These are phyloP conservation scores for Mucor lusitanicus DNA, from an alignment of 371 early-diverging fungal species.

Conservation along the genomic window DNA sequence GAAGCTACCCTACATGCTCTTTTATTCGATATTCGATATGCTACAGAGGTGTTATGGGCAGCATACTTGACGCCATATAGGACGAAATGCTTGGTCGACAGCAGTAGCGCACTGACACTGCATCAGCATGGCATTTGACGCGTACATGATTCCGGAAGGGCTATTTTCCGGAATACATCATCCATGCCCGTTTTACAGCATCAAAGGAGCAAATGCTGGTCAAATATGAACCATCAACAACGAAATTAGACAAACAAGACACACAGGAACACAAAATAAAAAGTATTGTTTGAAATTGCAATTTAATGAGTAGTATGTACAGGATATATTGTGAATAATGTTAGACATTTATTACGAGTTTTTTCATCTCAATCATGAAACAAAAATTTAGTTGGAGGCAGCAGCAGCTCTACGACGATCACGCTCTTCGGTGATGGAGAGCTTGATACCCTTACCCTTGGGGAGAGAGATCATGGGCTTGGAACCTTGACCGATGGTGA, in stretches of 20 bases:
- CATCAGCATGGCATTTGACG: too few species aligned
- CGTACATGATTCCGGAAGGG: too few species aligned
- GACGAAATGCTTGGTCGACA: too few species aligned
- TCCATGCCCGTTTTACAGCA: too few species aligned
- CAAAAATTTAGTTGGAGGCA: conserved; percentile 11
- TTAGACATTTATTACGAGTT: background rate
- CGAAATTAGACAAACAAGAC: background rate
- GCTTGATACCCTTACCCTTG: conserved; percentile 97
- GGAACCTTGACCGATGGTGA: conserved; percentile 83
- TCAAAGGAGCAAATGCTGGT: background rate
- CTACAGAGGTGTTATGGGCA: too few species aligned
- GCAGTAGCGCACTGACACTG: too few species aligned
- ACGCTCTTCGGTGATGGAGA: conserved; percentile 98
- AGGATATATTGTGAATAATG: background rate
- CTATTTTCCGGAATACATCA: too few species aligned
- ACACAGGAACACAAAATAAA: background rate
- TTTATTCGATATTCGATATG: too few species aligned
- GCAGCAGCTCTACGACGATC: conserved; percentile 78
- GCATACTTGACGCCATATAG: too few species aligned
- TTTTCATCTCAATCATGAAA: background rate
- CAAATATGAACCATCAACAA: background rate
- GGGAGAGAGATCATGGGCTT: conserved; percentile 92
- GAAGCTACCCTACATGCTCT: too few species aligned
- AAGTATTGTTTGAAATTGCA: background rate
- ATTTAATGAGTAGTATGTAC: background rate